A percentile compares a stretch with the other conserved stretches of the same genome.
Conservation (phyloP, 345 rosid genomes). For the Brassica cretica region DNA sequence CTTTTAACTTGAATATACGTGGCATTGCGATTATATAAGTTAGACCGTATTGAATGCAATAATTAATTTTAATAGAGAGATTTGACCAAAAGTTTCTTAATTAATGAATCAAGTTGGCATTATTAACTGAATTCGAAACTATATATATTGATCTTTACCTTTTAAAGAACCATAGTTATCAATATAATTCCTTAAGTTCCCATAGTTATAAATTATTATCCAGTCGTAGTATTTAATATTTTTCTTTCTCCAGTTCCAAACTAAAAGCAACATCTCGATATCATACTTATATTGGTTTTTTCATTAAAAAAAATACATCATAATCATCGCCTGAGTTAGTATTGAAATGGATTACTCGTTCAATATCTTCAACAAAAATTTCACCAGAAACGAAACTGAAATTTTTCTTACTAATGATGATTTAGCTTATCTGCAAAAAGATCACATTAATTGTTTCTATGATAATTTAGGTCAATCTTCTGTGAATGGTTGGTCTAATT, state of each 20-base stretch:
- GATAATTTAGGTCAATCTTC: not conserved
- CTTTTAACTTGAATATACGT: not conserved
- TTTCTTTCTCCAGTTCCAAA: not conserved
- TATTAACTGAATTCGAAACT: not conserved
- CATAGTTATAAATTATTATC: not conserved
- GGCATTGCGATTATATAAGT: not conserved
- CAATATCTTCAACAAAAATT: not conserved
- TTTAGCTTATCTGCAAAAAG: not conserved
- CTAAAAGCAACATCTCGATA: not conserved
- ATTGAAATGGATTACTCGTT: not conserved
- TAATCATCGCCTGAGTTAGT: not conserved
- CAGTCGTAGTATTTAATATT: not conserved
- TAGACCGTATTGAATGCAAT: not conserved
- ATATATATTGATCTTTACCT: not conserved
- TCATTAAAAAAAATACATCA: not conserved
- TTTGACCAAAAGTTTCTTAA: not conserved
- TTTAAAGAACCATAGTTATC: not conserved
- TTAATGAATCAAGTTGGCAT: not conserved
- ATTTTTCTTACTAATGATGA: not conserved
- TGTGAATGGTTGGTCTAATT: not conserved
- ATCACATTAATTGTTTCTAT: not conserved
- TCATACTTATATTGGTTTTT: not conserved
- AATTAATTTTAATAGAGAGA: not conserved
- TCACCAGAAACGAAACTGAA: not conserved
- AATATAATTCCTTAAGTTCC: not conserved